Percentiles rank a stretch among this genome's conserved stretches.
Conservation (phyloP, 2,329 filamentous ascomycete genomes). For the Ciborinia camelliae region DNA sequence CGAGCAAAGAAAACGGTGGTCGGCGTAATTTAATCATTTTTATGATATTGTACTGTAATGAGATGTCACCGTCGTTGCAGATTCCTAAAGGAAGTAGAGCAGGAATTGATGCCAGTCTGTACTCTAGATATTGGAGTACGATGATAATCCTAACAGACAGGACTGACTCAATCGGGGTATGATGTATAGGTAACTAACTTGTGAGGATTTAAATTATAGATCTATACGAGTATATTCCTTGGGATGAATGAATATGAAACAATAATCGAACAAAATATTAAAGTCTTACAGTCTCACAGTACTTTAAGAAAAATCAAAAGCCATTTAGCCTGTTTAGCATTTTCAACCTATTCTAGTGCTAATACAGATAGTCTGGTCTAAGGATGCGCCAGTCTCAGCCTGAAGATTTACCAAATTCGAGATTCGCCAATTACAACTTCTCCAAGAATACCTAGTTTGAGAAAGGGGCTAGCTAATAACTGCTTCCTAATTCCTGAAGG, state of each 20-base stretch:
- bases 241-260: background rate
- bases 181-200: background rate
- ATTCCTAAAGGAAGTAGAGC: constrained; percentile 2
- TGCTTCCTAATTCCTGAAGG: constrained; percentile 11
- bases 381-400: constrained; percentile 3
- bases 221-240: background rate
- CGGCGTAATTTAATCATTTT: constrained; percentile 3
- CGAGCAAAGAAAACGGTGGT: constrained; percentile 3
- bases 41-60: no score
- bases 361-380: background rate
- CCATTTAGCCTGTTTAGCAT: background rate
- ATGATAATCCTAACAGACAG: background rate
- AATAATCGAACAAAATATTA: no score
- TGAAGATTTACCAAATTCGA: background rate
- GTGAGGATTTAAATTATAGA: background rate
- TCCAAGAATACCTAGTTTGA: background rate
- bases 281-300: no score
- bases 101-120: background rate
- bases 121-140: background rate
- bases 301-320: background rate
- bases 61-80: background rate
- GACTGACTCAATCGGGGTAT: background rate
- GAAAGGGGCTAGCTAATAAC: constrained; percentile 2
- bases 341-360: background rate
- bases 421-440: background rate